Conservation (phyloP, 768 basidiomycete species). For the Mycena galopus region DNA sequence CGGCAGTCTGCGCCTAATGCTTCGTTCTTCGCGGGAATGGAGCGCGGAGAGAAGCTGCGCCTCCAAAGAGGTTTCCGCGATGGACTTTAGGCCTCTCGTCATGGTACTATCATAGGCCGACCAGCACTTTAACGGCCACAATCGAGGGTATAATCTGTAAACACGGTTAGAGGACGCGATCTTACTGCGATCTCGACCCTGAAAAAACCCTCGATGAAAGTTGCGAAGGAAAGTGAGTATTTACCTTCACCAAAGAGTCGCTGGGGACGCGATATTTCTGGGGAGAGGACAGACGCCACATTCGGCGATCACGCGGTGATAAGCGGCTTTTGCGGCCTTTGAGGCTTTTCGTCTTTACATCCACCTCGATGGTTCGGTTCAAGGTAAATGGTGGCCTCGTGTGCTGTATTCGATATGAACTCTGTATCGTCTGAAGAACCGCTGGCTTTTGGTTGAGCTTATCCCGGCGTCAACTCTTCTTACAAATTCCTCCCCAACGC, state of each 20-base stretch:
- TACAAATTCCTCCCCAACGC: conserved; percentile 18
- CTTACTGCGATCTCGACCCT: background rate
- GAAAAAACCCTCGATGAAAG: background rate
- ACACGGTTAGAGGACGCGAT: background rate
- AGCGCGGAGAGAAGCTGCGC: conserved; percentile 65
- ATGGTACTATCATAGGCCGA: conserved; percentile 14
- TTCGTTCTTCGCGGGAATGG: conserved; percentile 71
- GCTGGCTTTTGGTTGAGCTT: conserved; percentile 92
- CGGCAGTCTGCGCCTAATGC: conserved; percentile 79
- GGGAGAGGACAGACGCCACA: conserved; percentile 1
- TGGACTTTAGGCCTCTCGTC: conserved; percentile 7
- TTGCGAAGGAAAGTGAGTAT: background rate
- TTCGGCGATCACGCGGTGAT: background rate
- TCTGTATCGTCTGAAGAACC: conserved; percentile 65
- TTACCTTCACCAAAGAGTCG: conserved; percentile 16
- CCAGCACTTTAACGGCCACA: background rate
- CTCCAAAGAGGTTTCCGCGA: conserved; percentile 43
- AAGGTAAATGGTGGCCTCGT: conserved; percentile 57
- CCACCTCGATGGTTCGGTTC: conserved; percentile 73
- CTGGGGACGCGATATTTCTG: conserved; percentile 12
- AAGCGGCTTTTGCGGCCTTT: background rate
- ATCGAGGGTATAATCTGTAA: conserved; percentile 5
- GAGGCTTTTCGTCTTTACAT: background rate
- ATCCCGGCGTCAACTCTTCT: conserved; percentile 58
- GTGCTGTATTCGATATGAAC: background rate